phyloP scores from a whole-genome alignment of 2,329 filamentous ascomycete species.

The Scorias spongiosa region DNA sequence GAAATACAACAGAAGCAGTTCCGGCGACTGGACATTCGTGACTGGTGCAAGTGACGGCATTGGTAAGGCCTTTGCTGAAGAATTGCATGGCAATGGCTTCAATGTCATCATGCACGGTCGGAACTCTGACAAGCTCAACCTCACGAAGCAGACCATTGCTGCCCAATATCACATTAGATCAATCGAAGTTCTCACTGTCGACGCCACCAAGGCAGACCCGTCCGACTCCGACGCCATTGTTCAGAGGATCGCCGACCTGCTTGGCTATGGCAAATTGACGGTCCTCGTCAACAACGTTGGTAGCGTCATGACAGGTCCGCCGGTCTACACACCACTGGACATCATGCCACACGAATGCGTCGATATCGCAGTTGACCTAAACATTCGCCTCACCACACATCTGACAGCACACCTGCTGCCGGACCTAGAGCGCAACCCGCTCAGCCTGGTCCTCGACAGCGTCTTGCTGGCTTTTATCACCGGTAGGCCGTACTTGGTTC shows the following conservation, averaged over 20 bases:
- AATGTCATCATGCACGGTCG: conserved; percentile 43
- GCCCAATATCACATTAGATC: conserved; percentile 23
- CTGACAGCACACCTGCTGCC: conserved; percentile 32
- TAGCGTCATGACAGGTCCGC: conserved; percentile 14
- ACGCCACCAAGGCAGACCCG: conserved; percentile 20
- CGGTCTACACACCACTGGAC: neutral
- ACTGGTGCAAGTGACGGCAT: conserved; percentile 43
- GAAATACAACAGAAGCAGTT: neutral
- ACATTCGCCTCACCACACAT: conserved; percentile 33
- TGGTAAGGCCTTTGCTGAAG: conserved; percentile 34
- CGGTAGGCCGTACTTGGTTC: conserved; percentile 28
- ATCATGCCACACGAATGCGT: neutral
- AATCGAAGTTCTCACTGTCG: conserved; percentile 30
- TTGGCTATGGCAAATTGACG: conserved; percentile 27
- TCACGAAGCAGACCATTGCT: conserved; percentile 25
- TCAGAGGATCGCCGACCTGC: conserved; percentile 7
- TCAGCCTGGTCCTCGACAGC: conserved; percentile 34
- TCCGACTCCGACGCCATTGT: conserved; percentile 11
- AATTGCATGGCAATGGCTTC: conserved; percentile 38
- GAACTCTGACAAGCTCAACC: conserved; percentile 32
- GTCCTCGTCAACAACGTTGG: conserved; percentile 43
- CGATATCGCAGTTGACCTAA: conserved; percentile 23
- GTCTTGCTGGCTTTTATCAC: conserved; percentile 27
- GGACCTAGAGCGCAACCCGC: conserved; percentile 22
- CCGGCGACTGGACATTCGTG: conserved; percentile 29